Conservation (phyloP, 306 rosid species). For the Citrullus mucosospermus region DNA sequence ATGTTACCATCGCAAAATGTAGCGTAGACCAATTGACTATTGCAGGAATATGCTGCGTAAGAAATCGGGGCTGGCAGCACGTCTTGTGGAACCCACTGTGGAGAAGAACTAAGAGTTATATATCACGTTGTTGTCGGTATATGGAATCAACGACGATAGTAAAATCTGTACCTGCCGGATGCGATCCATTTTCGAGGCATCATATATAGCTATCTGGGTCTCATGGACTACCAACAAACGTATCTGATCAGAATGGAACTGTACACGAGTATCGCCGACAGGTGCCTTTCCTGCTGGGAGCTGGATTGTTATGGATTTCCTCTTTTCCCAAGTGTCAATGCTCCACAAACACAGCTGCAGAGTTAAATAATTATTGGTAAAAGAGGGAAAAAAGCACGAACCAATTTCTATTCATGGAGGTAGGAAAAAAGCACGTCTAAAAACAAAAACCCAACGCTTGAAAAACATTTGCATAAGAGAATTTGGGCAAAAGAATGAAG, state of each 20-base stretch:
- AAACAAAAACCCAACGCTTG: neutral
- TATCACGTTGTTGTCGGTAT: neutral
- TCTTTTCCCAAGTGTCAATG: conserved; percentile 94
- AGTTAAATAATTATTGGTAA: conserved; percentile 3
- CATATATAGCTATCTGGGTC: conserved; percentile 78
- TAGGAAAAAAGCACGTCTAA: neutral
- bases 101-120: conserved; percentile 14
- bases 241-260: conserved; percentile 65
- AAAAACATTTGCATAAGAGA: neutral
- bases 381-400: conserved; percentile 4
- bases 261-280: conserved; percentile 65
- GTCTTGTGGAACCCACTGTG: conserved; percentile 89
- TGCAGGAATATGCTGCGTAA: conserved; percentile 62
- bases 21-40: conserved; percentile 52
- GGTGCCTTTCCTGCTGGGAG: conserved; percentile 60
- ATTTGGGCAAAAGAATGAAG: neutral
- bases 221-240: conserved; percentile 70
- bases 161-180: conserved; percentile 52
- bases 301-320: conserved; percentile 51
- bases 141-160: neutral
- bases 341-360: conserved; percentile 75
- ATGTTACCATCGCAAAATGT: conserved; percentile 61
- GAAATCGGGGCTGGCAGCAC: conserved; percentile 54
- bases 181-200: conserved; percentile 79
- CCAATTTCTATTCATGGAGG: neutral